These are phyloP conservation scores for Fraxinus ornus DNA, from an alignment of 305 asterid genomes.

Conservation along the genomic window DNA sequence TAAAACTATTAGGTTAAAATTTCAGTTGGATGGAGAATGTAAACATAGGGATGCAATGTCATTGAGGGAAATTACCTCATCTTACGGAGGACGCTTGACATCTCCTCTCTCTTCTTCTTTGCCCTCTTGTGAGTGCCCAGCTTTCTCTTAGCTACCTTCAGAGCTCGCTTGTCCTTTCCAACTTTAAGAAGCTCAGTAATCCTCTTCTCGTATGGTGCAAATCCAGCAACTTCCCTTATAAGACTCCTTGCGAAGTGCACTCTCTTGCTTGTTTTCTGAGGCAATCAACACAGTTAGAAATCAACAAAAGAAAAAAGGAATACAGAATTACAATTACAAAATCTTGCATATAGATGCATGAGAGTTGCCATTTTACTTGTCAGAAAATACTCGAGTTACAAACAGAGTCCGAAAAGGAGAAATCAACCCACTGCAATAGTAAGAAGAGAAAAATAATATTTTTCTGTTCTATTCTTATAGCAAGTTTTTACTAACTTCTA, in stretches of 20 bases:
- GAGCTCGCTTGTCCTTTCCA: not conserved
- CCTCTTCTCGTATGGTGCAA: not conserved
- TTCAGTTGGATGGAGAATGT: not conserved
- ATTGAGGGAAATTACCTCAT: not conserved
- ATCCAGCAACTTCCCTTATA: not conserved
- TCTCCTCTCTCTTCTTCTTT: not conserved
- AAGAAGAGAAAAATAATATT: not conserved
- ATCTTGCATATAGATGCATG: not conserved
- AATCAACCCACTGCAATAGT: not conserved
- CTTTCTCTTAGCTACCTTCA: not conserved
- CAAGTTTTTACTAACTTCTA: not conserved
- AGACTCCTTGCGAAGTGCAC: not conserved
- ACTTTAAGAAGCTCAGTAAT: not conserved
- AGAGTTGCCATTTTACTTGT: not conserved
- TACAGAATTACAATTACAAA: not conserved
- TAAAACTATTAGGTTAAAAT: not conserved
- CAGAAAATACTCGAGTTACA: not conserved
- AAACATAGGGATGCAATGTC: not conserved
- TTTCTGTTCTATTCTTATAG: not conserved
- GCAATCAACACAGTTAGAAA: not conserved
- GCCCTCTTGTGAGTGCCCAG: not conserved
- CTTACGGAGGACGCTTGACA: not conserved
- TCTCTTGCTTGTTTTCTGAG: not conserved
- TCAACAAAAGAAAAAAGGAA: not conserved
- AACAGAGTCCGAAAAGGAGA: not conserved